These are phyloP conservation scores for Sistotremastrum suecicum DNA, from an alignment of 768 basidiomycete genomes.

Conservation along the genomic window DNA sequence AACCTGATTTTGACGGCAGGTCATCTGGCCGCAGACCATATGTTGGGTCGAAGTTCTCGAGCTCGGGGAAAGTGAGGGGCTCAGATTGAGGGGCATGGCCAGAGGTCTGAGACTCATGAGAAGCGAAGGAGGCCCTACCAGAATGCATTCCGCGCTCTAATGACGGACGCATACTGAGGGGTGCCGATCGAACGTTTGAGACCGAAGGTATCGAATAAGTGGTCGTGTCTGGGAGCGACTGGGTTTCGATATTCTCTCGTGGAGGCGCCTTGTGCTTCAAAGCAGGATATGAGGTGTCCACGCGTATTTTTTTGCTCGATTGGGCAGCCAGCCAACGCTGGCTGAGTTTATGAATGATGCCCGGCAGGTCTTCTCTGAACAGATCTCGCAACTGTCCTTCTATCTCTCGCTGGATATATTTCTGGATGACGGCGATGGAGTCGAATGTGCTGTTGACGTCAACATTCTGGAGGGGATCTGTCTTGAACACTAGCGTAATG, in stretches of 20 bases:
- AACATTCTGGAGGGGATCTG: slow-evolving; percentile 94
- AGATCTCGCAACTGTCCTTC: slow-evolving; percentile 95
- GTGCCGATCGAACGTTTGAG: background rate
- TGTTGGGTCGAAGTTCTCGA: slow-evolving; percentile 91
- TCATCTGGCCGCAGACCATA: slow-evolving; percentile 92
- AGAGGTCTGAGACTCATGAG: slow-evolving; percentile 13
- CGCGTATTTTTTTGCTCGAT: slow-evolving; percentile 47
- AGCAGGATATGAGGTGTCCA: slow-evolving; percentile 77
- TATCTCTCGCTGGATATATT: slow-evolving; percentile 94
- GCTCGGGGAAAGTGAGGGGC: slow-evolving; percentile 32
- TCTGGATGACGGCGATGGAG: slow-evolving; percentile 93
- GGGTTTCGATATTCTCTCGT: slow-evolving; percentile 28
- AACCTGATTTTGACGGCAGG: slow-evolving; percentile 71
- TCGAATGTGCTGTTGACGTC: slow-evolving; percentile 98
- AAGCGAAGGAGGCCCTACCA: slow-evolving; percentile 10
- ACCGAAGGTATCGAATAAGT: background rate
- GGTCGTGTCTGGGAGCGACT: slow-evolving; percentile 17
- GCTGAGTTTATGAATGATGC: slow-evolving; percentile 90
- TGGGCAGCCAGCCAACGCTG: slow-evolving; percentile 72
- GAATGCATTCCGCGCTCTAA: slow-evolving; percentile 1
- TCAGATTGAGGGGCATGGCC: slow-evolving; percentile 15
- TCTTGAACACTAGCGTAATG: slow-evolving; percentile 98
- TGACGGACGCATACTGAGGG: slow-evolving; percentile 3
- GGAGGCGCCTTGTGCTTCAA: background rate
- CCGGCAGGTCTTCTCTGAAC: slow-evolving; percentile 94